Base-by-base conservation (phyloP, 768 basidiomycete species). In the Rhizopogon salebrosus region DNA sequence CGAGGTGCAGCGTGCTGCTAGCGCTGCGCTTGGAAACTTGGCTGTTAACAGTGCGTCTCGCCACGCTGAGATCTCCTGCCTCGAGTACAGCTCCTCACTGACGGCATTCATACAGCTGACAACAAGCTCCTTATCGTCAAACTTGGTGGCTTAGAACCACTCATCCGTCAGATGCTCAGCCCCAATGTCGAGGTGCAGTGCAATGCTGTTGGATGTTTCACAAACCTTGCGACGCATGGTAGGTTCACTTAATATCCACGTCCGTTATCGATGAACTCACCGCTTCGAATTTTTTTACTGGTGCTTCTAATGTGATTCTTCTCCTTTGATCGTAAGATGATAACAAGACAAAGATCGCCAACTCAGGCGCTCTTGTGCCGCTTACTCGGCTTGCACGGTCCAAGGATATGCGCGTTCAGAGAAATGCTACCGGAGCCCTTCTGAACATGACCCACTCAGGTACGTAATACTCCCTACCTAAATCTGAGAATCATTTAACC, bases 381-480 rank as follows among this genome's bases (percentile, higher is more conserved):
- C 82, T 99, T 35, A 98, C 97, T 40, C 82, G 97, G 46, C 80
- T 99, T 39, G 97, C 97, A 29, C 85, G 92, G 57, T 97, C 93
- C 22, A 98, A 98, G 73, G 97, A 99, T 68, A 98, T 99, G 95
- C 83, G 97, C 10, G 97, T 99, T 3, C 97, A 99, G 70, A 82
- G 97, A 55, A 99, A 99, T 65, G 97, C 97, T 10, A 99, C 97
- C 2, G 97, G 97, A 7, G 97, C 97, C 37, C 75, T 99, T 53
- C 78, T 99, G 34, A 99, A 99, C 69, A 98, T 98, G 97, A 99
- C 97, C 34, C 97, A 99, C 74, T 97, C 94, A 23, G 95, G 95
- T 93, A 60, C 58, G 79, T 58, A n/a, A 23, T 8, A 37, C 16
- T 46, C 29, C 40, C 50, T 54, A 53, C 53, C 40, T 55, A 35